Conservation (phyloP, 2,329 filamentous ascomycete species). For the Botrytis fragariae region DNA sequence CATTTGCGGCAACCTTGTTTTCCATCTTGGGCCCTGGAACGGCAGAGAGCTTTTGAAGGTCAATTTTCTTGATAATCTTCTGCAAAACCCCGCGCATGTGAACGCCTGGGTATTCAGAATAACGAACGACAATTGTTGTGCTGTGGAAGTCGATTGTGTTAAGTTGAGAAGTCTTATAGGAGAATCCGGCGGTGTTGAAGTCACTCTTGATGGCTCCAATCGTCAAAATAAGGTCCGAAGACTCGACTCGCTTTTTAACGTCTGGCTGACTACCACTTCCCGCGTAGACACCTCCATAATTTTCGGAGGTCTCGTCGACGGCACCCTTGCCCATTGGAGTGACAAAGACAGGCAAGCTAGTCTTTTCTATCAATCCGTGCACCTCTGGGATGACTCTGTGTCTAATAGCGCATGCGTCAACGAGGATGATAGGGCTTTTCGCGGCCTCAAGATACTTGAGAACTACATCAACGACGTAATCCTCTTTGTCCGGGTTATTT, state of each 20-base stretch:
- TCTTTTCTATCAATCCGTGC: constrained; percentile 68
- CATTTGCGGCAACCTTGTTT: constrained; percentile 48
- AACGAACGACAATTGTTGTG: constrained; percentile 68
- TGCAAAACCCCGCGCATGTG: constrained; percentile 75
- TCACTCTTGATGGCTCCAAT: constrained; percentile 70
- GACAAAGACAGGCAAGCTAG: constrained; percentile 77
- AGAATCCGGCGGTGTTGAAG: constrained; percentile 82
- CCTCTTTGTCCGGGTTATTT: constrained; percentile 70
- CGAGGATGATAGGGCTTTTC: constrained; percentile 72
- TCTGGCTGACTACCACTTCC: constrained; percentile 69
- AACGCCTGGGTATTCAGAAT: constrained; percentile 75
- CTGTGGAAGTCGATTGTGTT: constrained; percentile 81
- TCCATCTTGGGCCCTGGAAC: constrained; percentile 52
- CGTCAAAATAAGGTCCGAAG: constrained; percentile 67
- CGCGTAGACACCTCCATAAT: constrained; percentile 81
- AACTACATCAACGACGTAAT: constrained; percentile 79
- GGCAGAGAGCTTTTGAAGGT: constrained; percentile 56
- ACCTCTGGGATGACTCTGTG: constrained; percentile 72
- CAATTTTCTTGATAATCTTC: constrained; percentile 62
- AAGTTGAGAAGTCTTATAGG: constrained; percentile 72
- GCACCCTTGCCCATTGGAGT: constrained; percentile 88
- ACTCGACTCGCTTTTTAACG: constrained; percentile 63
- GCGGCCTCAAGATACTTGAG: constrained; percentile 70
- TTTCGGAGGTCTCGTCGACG: constrained; percentile 71
- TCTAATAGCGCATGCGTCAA: constrained; percentile 80